phyloP scores from a whole-genome alignment of 805 yeast species.

The Tetrapisispora namnaoensis region DNA sequence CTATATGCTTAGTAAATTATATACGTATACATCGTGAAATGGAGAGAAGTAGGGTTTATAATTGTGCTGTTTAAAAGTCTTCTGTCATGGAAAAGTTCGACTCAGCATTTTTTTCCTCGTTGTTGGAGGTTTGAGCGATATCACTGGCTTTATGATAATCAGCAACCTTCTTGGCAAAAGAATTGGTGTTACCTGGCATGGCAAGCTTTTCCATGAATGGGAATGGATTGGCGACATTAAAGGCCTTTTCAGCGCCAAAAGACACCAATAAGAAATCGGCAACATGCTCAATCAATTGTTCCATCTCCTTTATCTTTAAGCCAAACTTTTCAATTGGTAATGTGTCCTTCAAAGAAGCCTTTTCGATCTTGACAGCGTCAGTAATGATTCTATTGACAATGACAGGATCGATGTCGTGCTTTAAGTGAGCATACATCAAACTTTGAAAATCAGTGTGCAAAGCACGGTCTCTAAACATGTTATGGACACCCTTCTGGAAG shows the following conservation, averaged over 20 bases:
- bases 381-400: conserved; percentile 77
- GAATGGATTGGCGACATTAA: conserved; percentile 85
- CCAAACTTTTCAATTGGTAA: conserved; percentile 85
- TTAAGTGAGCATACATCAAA: conserved; percentile 81
- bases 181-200: conserved; percentile 94
- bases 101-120: conserved; percentile 31
- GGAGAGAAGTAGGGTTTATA: too few relatives aligned
- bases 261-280: conserved; percentile 90
- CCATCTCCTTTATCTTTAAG: conserved; percentile 84
- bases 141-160: conserved; percentile 99
- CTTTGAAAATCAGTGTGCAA: conserved; percentile 96
- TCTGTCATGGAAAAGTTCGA: conserved; percentile 71
- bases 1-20: too few relatives aligned
- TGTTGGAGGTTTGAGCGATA: conserved; percentile 62
- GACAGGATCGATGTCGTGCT: conserved; percentile 69
- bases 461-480: conserved; percentile 96
- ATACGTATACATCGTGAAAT: too few relatives aligned
- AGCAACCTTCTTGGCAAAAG: conserved; percentile 95
- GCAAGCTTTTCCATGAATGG: conserved; percentile 98
- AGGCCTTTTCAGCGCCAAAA: conserved; percentile 79
- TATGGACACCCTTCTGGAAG: conserved; percentile 87
- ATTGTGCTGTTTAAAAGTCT: conserved; percentile 52
- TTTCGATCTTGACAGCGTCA: conserved; percentile 91
- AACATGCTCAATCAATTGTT: conserved; percentile 91
- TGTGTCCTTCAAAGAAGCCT: conserved; percentile 84